A percentile compares a stretch with the other conserved stretches of the same genome.
phyloP scores from a whole-genome alignment of 371 early-diverging fungal species.

The Syncephalastrum monosporum region DNA sequence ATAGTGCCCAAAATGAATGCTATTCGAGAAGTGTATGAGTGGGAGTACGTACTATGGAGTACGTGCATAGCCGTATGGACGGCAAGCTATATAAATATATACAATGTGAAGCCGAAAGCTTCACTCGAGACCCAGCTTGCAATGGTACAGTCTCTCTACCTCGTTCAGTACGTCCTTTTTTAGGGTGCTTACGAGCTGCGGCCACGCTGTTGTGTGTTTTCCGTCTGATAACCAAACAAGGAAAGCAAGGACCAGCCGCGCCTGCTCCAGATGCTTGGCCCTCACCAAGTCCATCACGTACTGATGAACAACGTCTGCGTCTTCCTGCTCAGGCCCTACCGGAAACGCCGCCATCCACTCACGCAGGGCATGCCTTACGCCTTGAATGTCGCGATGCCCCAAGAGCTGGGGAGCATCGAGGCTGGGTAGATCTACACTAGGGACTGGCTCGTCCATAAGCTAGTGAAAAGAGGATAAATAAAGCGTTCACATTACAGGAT shows the following conservation, averaged over 20 bases:
- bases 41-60: too few relatives aligned
- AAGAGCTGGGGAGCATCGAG: conserved; percentile 24
- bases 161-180: too few relatives aligned
- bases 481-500: background rate
- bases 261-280: conserved; percentile 31
- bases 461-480: background rate
- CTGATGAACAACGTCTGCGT: conserved; percentile 23
- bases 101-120: too few relatives aligned
- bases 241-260: conserved; percentile 21
- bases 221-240: too few relatives aligned
- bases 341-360: conserved; percentile 29
- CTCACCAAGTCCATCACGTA: conserved; percentile 31
- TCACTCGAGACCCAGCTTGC: too few relatives aligned
- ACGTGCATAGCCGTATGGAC: too few relatives aligned
- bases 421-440: background rate
- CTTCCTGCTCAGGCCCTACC: conserved; percentile 36
- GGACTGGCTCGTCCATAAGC: conserved; percentile 1
- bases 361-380: conserved; percentile 23
- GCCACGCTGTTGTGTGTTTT: too few relatives aligned
- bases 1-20: too few relatives aligned
- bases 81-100: too few relatives aligned
- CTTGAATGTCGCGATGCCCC: conserved; percentile 25
- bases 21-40: too few relatives aligned
- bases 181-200: too few relatives aligned
- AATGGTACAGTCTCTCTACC: too few relatives aligned